Base-by-base conservation (phyloP, 2,329 filamentous ascomycete species). In the Sclerotiophoma versabilis region DNA sequence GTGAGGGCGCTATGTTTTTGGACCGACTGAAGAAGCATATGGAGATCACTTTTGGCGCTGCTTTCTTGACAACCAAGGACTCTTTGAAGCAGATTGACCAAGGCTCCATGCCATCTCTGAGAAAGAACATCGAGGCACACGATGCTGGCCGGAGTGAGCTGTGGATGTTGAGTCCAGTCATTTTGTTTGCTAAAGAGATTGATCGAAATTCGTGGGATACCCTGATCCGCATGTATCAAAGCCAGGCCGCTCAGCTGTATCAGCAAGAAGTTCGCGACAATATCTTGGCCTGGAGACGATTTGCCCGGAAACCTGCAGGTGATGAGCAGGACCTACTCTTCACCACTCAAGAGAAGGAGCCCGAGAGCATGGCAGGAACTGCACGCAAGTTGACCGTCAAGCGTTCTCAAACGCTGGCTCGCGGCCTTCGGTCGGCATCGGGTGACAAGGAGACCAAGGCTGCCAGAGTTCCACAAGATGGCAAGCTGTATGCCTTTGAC, bases 361-460 rank as follows among this genome's bases (percentile, higher is more conserved):
- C 91, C 46, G 90, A 96, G 66, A 87, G 85, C 41, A 79, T 84
- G 44, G 65, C 70, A 17, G 68, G 70, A 84, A 90, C 17, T 87
- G 93, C 93, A 9, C 85, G 92, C 58, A 96, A 96, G 75, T 78
- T 98, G 57, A 98, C 93, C 0, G 93, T 98, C 47, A 96, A 96
- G 80, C 86, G 93, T 70, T 95, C 91, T 60, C 93, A 96, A 75
- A 97, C 92, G 2, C 78, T 95, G 51, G 91, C 90, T 19, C 88
- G 89, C 66, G 86, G 83, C 41, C 79, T 93, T 44, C 85, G 90
- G 29, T 87, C 86, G 41, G 87, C 87, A 10, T 80, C 87, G 52
- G 83, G 85, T 25, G 89, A 91, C 39, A 85, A 84, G 47, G 77
- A 79, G 46, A 77, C 71, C 53, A 79, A 82, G 47, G 75, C 74